Conservation (phyloP, 2,329 filamentous ascomycete species). For the Drechslerella stenobrocha region DNA sequence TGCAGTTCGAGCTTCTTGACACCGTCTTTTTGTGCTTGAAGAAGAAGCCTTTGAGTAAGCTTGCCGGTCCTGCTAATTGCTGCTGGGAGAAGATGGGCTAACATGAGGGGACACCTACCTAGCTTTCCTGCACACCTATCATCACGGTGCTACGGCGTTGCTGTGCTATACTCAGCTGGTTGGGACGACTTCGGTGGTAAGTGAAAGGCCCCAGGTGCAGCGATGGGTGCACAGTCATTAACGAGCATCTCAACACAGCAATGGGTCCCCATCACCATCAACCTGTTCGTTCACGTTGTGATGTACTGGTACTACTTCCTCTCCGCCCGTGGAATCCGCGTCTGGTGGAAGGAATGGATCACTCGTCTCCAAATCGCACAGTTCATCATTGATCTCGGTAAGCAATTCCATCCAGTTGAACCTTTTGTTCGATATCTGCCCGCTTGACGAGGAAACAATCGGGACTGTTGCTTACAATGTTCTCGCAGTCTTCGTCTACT, state of each 20-base stretch:
- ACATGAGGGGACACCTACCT: constrained; percentile 23
- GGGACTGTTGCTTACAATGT: too few species aligned
- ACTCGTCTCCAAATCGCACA: constrained; percentile 96
- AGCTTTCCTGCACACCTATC: constrained; percentile 98
- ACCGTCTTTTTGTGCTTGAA: constrained; percentile 97
- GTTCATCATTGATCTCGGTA: constrained; percentile 95
- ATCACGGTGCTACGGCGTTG: constrained; percentile 93
- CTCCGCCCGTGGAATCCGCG: constrained; percentile 87
- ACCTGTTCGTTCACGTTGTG: constrained; percentile 91
- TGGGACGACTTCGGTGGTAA: constrained; percentile 76
- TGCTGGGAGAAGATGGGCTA: constrained; percentile 11
- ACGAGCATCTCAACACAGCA: constrained; percentile 58
- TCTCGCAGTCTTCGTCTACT: constrained; percentile 96
- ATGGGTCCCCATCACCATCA: constrained; percentile 91
- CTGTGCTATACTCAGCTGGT: constrained; percentile 98
- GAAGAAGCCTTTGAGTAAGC: constrained; percentile 92
- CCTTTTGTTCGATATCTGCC: too few species aligned
- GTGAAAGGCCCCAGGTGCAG: constrained; percentile 14
- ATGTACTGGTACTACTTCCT: constrained; percentile 99
- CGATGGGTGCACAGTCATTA: constrained; percentile 6
- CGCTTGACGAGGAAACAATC: too few species aligned
- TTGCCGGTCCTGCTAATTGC: constrained; percentile 4
- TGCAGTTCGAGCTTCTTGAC: constrained; percentile 73
- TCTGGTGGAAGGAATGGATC: constrained; percentile 99
- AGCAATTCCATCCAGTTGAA: constrained; percentile 56